Conservation (phyloP, 306 rosid genomes). For the Echinosophora koreensis region DNA sequence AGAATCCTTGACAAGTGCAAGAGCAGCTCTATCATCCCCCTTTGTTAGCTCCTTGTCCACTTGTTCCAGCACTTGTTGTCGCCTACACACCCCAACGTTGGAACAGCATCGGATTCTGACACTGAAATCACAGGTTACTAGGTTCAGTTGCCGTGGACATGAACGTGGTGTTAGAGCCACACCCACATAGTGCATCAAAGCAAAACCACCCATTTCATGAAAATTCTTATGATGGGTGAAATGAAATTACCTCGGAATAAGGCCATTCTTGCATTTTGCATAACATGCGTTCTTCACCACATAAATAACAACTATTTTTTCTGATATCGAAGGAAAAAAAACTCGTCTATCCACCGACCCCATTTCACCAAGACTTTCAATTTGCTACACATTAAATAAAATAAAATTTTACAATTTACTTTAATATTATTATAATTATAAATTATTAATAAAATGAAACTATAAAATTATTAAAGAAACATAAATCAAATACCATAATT, state of each 20-base stretch:
- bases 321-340: neutral
- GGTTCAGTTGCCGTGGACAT: constrained; percentile 43
- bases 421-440: no score
- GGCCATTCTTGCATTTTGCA: neutral
- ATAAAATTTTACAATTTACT: neutral
- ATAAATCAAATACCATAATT: no score
- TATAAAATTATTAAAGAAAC: no score
- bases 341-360: neutral
- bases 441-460: no score
- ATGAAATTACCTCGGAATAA: constrained; percentile 6
- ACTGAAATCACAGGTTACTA: constrained; percentile 26
- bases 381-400: no score
- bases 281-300: constrained; percentile 39
- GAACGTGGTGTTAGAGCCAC: constrained; percentile 41
- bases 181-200: constrained; percentile 55
- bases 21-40: constrained; percentile 83
- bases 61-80: constrained; percentile 65
- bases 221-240: neutral
- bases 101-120: constrained; percentile 57
- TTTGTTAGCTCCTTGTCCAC: constrained; percentile 68
- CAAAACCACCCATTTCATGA: constrained; percentile 53
- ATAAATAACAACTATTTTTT: constrained; percentile 23
- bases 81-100: constrained; percentile 57
- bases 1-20: constrained; percentile 67
- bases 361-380: neutral